Evolutionary conservation across 306 rosid species (phyloP), one percentile per base, ranked within the genome.

Genomic region (Prunus kanzakura): DNA sequence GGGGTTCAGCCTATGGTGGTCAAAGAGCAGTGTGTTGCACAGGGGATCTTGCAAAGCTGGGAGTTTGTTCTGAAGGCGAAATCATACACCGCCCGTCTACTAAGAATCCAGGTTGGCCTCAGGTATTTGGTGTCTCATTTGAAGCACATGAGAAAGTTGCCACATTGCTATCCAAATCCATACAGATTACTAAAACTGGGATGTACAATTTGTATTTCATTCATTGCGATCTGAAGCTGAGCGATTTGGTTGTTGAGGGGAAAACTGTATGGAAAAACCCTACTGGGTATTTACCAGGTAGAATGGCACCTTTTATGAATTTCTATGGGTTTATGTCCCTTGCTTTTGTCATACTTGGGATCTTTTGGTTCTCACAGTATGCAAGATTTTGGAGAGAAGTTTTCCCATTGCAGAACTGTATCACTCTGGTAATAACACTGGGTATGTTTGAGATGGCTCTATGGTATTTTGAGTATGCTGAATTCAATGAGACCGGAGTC

Each of bases 1-100:
- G 99, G 64, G 99, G 99, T 78, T 92, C 99, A 1, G 99, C 97
- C 3, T 95, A 95, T 80, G 98, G 99, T 14, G 98, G 99, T 79
- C 99, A 95, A 81, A 91, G 99, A 84, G 99, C 99, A 22, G 93
- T 95, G 43, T 92, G 99, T 82, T 95, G 99, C 85, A 87, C 99
- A 0, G 79, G 90, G 32, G 99, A 95, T 88, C 96, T 95, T 60
- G 97, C 98, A 13, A 95, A 95, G 84, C 73, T 92, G 15, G 98
- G 97, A 65, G 96, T 87, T 29, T 95, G 99, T 67, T 50, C 75
- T 43, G 93, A 92, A 89, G 99, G 99, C 22, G 91, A 83, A 62
- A 84, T 92, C 70, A 95, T 95, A 78, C 76, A 87, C 87, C 96
- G 93, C 55, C 96, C 84, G 0, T 92, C 97, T 3, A 41, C 72